Percentiles rank a stretch among this genome's conserved stretches.
phyloP scores from a whole-genome alignment of 2,329 filamentous ascomycete genomes.

The Coniochaeta hoffmannii region DNA sequence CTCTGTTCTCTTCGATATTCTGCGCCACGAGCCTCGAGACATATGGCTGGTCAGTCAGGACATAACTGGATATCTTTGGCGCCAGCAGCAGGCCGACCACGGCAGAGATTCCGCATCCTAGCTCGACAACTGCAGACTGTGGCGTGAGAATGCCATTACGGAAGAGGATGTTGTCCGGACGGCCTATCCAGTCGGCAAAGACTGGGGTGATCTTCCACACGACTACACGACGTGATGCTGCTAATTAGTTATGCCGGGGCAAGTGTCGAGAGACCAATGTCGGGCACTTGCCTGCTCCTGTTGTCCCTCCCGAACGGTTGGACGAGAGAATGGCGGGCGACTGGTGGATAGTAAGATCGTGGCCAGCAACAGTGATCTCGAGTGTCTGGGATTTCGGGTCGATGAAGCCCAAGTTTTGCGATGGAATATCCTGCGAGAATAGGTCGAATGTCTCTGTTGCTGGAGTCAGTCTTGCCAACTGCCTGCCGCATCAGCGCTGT shows the following conservation, averaged over 20 bases:
- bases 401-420: conserved; percentile 77
- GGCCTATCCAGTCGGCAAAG: conserved; percentile 73
- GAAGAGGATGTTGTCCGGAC: conserved; percentile 56
- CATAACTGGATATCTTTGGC: conserved; percentile 54
- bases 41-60: conserved; percentile 85
- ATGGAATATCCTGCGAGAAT: conserved; percentile 69
- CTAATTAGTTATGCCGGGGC: background rate
- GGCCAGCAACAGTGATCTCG: conserved; percentile 59
- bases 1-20: conserved; percentile 62
- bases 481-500: no score
- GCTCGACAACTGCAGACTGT: conserved; percentile 61
- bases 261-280: background rate
- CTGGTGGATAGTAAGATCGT: conserved; percentile 71
- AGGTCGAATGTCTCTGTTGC: conserved; percentile 74
- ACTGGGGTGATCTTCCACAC: conserved; percentile 86
- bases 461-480: background rate
- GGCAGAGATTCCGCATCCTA: conserved; percentile 83
- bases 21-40: conserved; percentile 67
- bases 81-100: conserved; percentile 66
- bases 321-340: conserved; percentile 78
- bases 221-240: conserved; percentile 34
- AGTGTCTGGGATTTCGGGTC: conserved; percentile 60
- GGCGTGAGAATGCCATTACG: conserved; percentile 37
- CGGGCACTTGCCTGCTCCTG: conserved; percentile 38
- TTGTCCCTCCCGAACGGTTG: conserved; percentile 54